These are phyloP conservation scores for Cadophora sp. DNA, from an alignment of 2,329 filamentous ascomycete genomes.

Conservation along the genomic window DNA sequence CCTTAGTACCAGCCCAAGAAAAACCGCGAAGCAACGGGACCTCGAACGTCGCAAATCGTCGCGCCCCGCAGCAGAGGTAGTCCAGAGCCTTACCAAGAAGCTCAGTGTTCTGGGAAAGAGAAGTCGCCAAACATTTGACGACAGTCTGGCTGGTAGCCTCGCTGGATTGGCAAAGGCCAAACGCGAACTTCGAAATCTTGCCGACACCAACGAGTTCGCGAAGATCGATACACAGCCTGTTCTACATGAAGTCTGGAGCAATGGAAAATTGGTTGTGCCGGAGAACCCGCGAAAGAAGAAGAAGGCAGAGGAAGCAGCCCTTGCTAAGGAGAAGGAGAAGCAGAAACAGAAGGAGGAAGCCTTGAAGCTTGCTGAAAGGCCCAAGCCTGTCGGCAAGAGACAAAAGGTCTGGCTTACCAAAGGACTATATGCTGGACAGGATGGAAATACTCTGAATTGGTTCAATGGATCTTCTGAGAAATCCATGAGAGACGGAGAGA, in stretches of 20 bases:
- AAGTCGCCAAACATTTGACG: slow-evolving; percentile 59
- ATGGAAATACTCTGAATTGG: slow-evolving; percentile 44
- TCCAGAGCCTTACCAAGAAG: slow-evolving; percentile 54
- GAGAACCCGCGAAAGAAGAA: slow-evolving; percentile 48
- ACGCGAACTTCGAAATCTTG: slow-evolving; percentile 65
- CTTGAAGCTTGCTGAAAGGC: slow-evolving; percentile 27
- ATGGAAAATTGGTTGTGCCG: slow-evolving; percentile 63
- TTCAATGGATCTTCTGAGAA: slow-evolving; percentile 36
- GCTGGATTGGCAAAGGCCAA: slow-evolving; percentile 52
- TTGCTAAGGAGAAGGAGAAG: slow-evolving; percentile 11
- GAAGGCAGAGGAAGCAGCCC: slow-evolving; percentile 44
- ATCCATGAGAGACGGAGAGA: slow-evolving; percentile 59
- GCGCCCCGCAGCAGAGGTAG: slow-evolving; percentile 52
- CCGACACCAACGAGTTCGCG: slow-evolving; percentile 68
- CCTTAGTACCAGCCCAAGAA: slow-evolving; percentile 41
- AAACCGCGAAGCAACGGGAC: slow-evolving; percentile 40
- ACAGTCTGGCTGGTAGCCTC: slow-evolving; percentile 42
- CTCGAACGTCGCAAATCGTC: slow-evolving; percentile 48
- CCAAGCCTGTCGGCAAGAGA: slow-evolving; percentile 33
- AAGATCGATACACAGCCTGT: slow-evolving; percentile 65
- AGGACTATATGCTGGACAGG: slow-evolving; percentile 88
- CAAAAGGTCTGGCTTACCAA: slow-evolving; percentile 69
- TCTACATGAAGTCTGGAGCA: slow-evolving; percentile 66
- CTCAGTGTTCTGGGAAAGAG: slow-evolving; percentile 66
- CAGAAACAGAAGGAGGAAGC: slow-evolving; percentile 21